Conservation (phyloP, 768 basidiomycete species). For the Lactarius trivialis region DNA sequence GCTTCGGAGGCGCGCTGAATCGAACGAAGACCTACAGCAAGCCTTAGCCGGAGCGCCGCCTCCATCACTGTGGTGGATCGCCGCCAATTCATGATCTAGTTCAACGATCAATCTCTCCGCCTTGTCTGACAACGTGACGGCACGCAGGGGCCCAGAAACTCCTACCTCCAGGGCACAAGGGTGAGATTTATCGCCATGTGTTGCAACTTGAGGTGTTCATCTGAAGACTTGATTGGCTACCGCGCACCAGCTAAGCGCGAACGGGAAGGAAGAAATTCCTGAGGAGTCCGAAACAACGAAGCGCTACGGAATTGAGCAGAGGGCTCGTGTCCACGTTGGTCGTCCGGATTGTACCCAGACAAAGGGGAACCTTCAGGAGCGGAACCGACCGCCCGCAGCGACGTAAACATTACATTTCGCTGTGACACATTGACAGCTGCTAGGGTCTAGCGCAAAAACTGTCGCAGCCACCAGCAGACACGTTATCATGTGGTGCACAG, state of each 20-base stretch:
- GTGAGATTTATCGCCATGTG: neutral
- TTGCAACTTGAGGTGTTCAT: neutral
- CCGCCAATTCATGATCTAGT: neutral
- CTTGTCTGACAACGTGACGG: neutral
- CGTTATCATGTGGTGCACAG: neutral
- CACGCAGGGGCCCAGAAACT: neutral
- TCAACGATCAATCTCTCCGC: neutral
- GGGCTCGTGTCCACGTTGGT: neutral
- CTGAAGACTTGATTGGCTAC: neutral
- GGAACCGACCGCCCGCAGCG: neutral
- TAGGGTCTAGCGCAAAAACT: neutral
- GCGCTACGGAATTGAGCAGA: neutral
- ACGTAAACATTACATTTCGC: constrained; percentile 10
- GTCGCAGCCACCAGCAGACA: neutral
- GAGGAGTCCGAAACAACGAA: neutral
- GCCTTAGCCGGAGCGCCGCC: neutral
- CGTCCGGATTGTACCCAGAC: neutral
- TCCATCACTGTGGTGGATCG: neutral
- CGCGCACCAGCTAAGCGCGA: neutral
- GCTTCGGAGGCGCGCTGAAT: neutral
- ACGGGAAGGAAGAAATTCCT: neutral
- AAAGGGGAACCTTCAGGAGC: neutral
- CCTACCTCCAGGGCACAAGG: neutral
- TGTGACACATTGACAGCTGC: neutral
- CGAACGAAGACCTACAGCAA: neutral